phyloP scores from a whole-genome alignment of 2,329 filamentous ascomycete genomes.

The Davidsoniella virescens region DNA sequence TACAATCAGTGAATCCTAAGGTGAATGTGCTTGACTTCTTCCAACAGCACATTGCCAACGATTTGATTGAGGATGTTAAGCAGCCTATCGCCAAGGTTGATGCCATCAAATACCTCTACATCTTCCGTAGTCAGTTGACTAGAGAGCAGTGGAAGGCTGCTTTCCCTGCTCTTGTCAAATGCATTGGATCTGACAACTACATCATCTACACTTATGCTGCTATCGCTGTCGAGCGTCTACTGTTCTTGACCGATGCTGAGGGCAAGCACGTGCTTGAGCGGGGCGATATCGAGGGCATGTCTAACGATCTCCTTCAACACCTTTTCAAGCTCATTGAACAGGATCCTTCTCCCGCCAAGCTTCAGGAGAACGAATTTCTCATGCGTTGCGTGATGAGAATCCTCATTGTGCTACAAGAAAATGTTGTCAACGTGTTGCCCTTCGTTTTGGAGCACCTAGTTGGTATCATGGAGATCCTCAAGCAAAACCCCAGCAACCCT shows the following conservation, averaged over 20 bases:
- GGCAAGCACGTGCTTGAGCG: conserved; percentile 67
- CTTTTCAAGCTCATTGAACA: conserved; percentile 84
- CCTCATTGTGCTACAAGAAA: conserved; percentile 81
- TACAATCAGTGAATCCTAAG: conserved; percentile 73
- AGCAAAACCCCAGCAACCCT: conserved; percentile 90
- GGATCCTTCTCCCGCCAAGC: conserved; percentile 69
- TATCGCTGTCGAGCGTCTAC: conserved; percentile 84
- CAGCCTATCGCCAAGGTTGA: conserved; percentile 89
- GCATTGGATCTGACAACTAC: conserved; percentile 78
- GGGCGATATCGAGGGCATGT: conserved; percentile 60
- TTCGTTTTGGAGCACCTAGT: conserved; percentile 70
- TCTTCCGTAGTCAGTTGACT: conserved; percentile 86
- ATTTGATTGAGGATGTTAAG: conserved; percentile 56
- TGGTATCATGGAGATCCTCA: conserved; percentile 80
- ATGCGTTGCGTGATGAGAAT: conserved; percentile 99
- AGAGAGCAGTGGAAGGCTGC: conserved; percentile 84
- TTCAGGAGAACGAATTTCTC: conserved; percentile 96
- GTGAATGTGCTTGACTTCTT: conserved; percentile 92
- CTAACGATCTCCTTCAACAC: conserved; percentile 75
- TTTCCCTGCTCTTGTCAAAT: conserved; percentile 78
- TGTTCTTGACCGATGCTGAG: conserved; percentile 64
- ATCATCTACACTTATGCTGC: conserved; percentile 96
- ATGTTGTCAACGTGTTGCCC: conserved; percentile 56
- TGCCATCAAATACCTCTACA: conserved; percentile 95
- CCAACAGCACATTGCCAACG: conserved; percentile 77